Base-by-base conservation (phyloP, 1,284 basidiomycete species). In the Fomitopsis pinicola region DNA sequence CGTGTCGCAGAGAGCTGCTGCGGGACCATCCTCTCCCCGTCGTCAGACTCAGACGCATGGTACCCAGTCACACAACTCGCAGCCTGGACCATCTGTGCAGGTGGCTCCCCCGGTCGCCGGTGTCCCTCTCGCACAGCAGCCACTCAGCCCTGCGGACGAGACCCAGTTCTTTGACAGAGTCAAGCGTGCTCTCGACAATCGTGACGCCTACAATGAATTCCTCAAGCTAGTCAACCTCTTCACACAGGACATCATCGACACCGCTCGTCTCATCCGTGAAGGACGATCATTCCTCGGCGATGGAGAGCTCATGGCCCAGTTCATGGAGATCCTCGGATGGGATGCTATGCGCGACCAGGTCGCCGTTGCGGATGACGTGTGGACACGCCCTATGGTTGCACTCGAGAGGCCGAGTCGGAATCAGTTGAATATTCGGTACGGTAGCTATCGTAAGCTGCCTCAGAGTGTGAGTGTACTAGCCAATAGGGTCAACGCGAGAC, bases 191-290 rank as follows among this genome's bases (percentile, higher is more conserved):
- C 82, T 98, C 62, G 94, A 96, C 68, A 94, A 91, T 72, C 88
- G 93, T 44, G 88, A 94, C 58, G 89, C 90, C 4, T 98, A 97
- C 78, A 92, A 96, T 73, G 97, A 98, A 76, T 98, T 99, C 78
- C 80, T 99, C 66, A 98, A 97, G 74, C 81, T 98, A 60, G 85
- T 98, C 71, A 98, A 98, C 73, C 81, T 98, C 1, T 99, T 97
- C 74, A 92, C 94, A 2, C 94, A 98, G 72, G 94, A 96, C 61
- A 89, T 93, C 69, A 96, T 99, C 69, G 94, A 98, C 70, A 87
- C 89, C 17, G 85, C 88, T 50, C 86, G 89, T 8, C 83, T 98
- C 10, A 84, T 98, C 54, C 82, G 84, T 59, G 86, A 91, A 67
- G 81, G 82, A 48, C 76, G 82, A 19, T 81, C 82, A 62, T 92